Conservation (phyloP, 257 asterid species). For the Pogostemon cablin region DNA sequence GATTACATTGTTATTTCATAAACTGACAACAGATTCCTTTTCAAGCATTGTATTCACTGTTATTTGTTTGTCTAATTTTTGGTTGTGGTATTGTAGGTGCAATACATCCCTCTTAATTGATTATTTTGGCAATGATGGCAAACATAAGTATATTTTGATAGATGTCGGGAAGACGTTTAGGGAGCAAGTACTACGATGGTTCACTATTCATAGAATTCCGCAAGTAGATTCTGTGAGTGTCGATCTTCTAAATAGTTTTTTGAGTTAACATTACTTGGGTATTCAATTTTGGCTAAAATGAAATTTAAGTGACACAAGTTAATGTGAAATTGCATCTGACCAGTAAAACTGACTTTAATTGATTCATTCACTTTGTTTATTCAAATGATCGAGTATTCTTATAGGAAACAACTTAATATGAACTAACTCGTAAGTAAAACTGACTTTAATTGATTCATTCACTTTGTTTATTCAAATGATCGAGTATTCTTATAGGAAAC, state of each 20-base stretch:
- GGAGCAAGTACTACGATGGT: slow-evolving; percentile 98
- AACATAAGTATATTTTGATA: slow-evolving; percentile 80
- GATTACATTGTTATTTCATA: not conserved
- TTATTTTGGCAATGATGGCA: slow-evolving; percentile 55
- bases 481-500: slow-evolving; percentile 1
- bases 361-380: not conserved
- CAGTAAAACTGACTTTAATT: not conserved
- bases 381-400: slow-evolving; percentile 9
- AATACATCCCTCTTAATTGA: slow-evolving; percentile 94
- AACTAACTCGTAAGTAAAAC: slow-evolving; percentile 2
- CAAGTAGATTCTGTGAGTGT: slow-evolving; percentile 90
- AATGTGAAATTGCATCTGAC: slow-evolving; percentile 12
- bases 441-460: not conserved
- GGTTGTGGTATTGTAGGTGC: slow-evolving; percentile 65
- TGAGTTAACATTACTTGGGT: not conserved
- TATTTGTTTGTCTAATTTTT: slow-evolving; percentile 27
- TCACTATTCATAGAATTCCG: slow-evolving; percentile 75
- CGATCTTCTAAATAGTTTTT: not conserved
- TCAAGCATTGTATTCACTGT: not conserved
- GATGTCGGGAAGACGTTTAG: slow-evolving; percentile 96
- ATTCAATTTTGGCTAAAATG: not conserved
- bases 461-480: slow-evolving; percentile 2
- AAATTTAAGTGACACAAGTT: not conserved
- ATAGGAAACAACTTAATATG: not conserved
- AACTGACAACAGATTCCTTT: slow-evolving; percentile 6